A percentile compares a stretch with the other conserved stretches of the same genome.
Conservation (phyloP, 306 rosid species). For the Quercus gilva region DNA sequence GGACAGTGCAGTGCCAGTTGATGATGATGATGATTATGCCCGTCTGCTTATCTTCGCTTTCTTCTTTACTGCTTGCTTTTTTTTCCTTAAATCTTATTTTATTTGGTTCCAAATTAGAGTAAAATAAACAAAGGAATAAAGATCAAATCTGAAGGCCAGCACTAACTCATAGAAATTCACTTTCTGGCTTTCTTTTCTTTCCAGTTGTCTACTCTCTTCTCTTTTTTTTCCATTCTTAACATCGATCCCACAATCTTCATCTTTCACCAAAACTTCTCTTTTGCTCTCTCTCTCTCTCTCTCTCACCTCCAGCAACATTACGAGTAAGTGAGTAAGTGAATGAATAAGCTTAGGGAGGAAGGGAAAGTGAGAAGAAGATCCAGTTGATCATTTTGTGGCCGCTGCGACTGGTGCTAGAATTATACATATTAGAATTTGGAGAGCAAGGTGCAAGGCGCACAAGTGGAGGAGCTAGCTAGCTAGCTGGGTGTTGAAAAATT, state of each 20-base stretch:
- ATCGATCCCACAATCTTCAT: not conserved
- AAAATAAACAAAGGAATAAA: conserved; percentile 10
- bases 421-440: not conserved
- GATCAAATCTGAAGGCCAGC: conserved; percentile 35
- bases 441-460: not conserved
- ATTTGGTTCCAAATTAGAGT: not conserved
- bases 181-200: conserved; percentile 33
- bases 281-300: not conserved
- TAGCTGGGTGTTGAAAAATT: not conserved
- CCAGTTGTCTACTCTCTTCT: conserved; percentile 35
- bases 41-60: conserved; percentile 1
- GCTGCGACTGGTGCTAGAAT: not conserved
- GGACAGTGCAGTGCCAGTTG: conserved; percentile 28
- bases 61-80: conserved; percentile 2
- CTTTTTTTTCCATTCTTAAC: conserved; percentile 5
- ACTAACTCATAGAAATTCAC: conserved; percentile 48
- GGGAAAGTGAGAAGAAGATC: conserved; percentile 4
- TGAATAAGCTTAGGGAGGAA: not conserved
- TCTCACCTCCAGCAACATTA: not conserved
- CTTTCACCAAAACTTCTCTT: conserved; percentile 12
- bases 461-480: not conserved
- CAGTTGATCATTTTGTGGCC: not conserved
- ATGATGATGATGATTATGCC: conserved; percentile 23
- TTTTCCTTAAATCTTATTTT: not conserved
- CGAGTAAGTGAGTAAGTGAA: not conserved